phyloP scores from a whole-genome alignment of 164 flowering plant genomes.

The grape (Vitis vinifera) region DNA sequence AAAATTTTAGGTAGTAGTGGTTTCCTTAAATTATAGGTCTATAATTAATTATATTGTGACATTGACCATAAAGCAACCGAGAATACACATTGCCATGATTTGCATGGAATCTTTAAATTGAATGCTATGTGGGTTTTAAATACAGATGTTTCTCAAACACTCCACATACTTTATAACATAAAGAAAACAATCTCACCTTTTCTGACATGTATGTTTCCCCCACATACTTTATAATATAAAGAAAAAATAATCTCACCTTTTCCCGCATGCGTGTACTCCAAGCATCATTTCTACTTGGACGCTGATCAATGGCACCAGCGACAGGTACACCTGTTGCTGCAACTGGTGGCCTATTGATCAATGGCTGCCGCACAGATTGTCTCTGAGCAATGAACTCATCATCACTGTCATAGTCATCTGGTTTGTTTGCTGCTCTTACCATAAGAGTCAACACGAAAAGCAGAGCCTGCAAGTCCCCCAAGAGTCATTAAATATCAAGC shows the following conservation, averaged over 20 bases:
- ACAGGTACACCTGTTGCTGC: slow-evolving; percentile 73
- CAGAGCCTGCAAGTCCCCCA: slow-evolving; percentile 54
- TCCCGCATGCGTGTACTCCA: slow-evolving; percentile 95
- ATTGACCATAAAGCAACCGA: too few relatives aligned
- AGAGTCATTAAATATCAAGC: too few relatives aligned
- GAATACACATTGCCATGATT: too few relatives aligned
- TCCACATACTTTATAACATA: too few relatives aligned
- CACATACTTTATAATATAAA: neutral
- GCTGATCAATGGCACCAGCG: slow-evolving; percentile 61
- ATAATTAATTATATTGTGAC: too few relatives aligned
- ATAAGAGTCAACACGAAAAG: slow-evolving; percentile 66
- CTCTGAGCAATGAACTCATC: slow-evolving; percentile 68
- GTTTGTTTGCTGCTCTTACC: slow-evolving; percentile 74
- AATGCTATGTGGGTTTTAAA: too few relatives aligned
- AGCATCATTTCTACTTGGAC: slow-evolving; percentile 80
- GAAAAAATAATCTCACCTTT: slow-evolving; percentile 43
- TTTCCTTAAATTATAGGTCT: too few relatives aligned
- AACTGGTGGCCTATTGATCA: slow-evolving; percentile 54
- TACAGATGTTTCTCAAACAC: too few relatives aligned
- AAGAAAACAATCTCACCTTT: slow-evolving; percentile 43
- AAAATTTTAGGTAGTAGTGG: too few relatives aligned
- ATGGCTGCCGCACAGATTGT: slow-evolving; percentile 60
- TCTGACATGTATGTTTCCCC: slow-evolving; percentile 66
- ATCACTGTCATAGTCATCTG: slow-evolving; percentile 82
- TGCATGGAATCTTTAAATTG: too few relatives aligned